Evolutionary conservation across 2,329 filamentous ascomycete species (phyloP), one percentile per base, ranked within the genome.

Genomic region (Talaromyces rugulosus): DNA sequence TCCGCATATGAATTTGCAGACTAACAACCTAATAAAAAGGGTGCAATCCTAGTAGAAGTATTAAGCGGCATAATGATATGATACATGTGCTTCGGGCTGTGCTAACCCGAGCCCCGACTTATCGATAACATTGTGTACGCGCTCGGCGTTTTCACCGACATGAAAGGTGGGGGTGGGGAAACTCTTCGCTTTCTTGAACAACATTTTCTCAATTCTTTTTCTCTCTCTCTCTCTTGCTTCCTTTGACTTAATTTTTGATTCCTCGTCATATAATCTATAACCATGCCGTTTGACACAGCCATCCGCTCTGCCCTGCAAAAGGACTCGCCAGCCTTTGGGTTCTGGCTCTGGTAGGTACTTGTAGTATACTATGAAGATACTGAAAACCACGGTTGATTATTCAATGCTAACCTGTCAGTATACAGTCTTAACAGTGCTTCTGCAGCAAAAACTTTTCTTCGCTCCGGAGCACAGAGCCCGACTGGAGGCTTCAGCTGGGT

Each of bases 401-500:
- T 42, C 23, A 6, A 28, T 18, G 28, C 42, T 62, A 51, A 62
- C 27, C 5, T 8, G n/a, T 33, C 16, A 23, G 28, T 36, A 14
- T 8, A 53, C 28, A 62, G 61, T 31, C 56, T 62, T 14, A 57
- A 57, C 18, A 58, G 61, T 12, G 56, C 61, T 31, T 51, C 56
- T 11, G 61, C 59, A 7, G 61, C 59, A 42, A 62, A 62, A 16
- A 62, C 61, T 2, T 59, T 62, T n/a, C 61, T 62, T 28, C 61
- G 61, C 4, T 59, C 61, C 5, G 59, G 56, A 31, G 31, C 55
- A 11, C n/a, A 33, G 14, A 56, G 42, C n/a, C 51, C 51, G 30
- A 44, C 58, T 44, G 61, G 52, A n/a, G 61, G 56, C 4, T 62
- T 62, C 33, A 62, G 61, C 31, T 59, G 61, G 61, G 61, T 62